Percentiles rank a stretch among this genome's conserved stretches.
Evolutionary conservation across 768 basidiomycete species (phyloP).

Genomic region (Punctularia strigosozonata): DNA sequence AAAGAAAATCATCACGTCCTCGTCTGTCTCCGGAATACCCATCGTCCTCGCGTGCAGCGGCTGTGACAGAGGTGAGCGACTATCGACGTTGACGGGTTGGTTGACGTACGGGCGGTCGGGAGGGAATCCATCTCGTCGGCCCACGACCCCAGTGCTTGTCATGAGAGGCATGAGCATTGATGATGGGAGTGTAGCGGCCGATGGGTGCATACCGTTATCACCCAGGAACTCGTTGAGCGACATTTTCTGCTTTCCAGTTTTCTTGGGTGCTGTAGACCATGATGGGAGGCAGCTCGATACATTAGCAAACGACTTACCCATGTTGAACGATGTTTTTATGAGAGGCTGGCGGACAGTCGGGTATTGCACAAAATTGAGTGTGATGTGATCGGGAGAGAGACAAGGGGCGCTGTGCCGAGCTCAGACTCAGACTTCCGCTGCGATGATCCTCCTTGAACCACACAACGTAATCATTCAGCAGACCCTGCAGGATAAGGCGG

Average conservation of each 20-base stretch:
- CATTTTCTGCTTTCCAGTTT: constrained; percentile 90
- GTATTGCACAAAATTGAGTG: neutral
- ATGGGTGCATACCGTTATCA: constrained; percentile 54
- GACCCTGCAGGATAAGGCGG: constrained; percentile 75
- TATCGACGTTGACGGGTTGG: constrained; percentile 1
- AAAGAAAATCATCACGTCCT: constrained; percentile 52
- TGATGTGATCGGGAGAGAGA: neutral
- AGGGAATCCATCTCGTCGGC: constrained; percentile 96
- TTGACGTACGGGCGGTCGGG: constrained; percentile 80
- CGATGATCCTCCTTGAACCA: constrained; percentile 82
- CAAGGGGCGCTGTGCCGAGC: neutral
- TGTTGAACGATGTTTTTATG: too few species aligned
- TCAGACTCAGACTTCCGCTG: neutral
- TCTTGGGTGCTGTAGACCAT: constrained; percentile 66
- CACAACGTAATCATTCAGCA: constrained; percentile 91
- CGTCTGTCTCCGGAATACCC: constrained; percentile 47
- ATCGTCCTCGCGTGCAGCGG: constrained; percentile 59
- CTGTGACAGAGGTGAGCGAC: constrained; percentile 23
- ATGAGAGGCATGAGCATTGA: constrained; percentile 8
- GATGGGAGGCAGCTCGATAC: neutral
- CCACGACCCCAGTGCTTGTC: constrained; percentile 83
- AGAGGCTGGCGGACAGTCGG: too few species aligned
- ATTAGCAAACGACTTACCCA: constrained; percentile 15
- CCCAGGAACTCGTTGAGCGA: constrained; percentile 87
- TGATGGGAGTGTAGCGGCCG: constrained; percentile 8